Evolutionary conservation across 139 green algal genomes (phyloP).

Genomic region (Chlorella sp.): DNA sequence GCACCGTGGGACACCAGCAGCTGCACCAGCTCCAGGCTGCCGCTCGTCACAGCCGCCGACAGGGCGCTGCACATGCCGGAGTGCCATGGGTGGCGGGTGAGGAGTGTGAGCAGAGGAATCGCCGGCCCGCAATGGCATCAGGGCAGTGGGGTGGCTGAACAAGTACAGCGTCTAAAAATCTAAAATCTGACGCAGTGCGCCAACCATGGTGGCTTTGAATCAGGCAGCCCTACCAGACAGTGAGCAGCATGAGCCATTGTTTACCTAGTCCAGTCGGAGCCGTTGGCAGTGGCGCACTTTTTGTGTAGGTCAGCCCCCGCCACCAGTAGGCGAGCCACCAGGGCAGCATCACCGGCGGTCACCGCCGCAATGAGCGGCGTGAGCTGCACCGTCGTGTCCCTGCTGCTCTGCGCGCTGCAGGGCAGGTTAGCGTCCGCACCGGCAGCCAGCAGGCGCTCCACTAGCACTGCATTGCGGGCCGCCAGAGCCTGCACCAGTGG

Average conservation of each 20-base stretch:
- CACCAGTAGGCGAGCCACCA: conserved; percentile 5
- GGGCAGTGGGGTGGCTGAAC: no score
- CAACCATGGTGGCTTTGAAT: no score
- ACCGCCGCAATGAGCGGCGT: conserved; percentile 23
- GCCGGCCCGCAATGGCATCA: neutral
- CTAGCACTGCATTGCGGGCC: neutral
- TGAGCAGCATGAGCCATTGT: no score
- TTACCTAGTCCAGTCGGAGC: conserved; percentile 19
- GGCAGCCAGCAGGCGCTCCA: neutral
- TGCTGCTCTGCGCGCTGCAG: neutral
- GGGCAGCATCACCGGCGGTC: neutral
- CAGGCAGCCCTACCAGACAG: no score
- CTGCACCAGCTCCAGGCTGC: neutral
- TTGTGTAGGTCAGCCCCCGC: conserved; percentile 11
- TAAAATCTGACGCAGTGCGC: no score
- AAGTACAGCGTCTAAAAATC: no score
- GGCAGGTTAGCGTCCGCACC: neutral
- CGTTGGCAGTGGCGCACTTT: neutral
- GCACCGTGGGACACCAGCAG: conserved; percentile 8
- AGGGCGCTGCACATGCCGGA: conserved; percentile 7
- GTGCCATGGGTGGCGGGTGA: neutral
- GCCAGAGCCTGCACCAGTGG: conserved; percentile 20
- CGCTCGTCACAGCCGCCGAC: conserved; percentile 8
- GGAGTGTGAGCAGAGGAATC: neutral
- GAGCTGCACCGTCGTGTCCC: neutral